Evolutionary conservation across 2,329 filamentous ascomycete genomes (phyloP), one percentile per base, ranked within the genome.

Genomic region (Geoglossum cookeanum): DNA sequence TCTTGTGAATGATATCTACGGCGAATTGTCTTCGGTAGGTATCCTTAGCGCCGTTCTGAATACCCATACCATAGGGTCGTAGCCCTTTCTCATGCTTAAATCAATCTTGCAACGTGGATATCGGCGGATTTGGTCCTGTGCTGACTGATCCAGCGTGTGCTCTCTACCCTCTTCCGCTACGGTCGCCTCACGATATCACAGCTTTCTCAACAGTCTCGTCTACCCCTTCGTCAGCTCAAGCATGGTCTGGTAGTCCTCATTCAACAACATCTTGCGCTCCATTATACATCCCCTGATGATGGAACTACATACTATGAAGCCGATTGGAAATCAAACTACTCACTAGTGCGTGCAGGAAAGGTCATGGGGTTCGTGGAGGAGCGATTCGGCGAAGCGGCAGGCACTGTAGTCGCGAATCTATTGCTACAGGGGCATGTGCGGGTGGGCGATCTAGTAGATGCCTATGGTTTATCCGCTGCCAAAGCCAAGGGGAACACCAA

Each of bases 11-110:
- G 89, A 96, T 68, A 78, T 87, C 59, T 91, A 92, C 70, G 92
- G 92, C 67, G 87, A 94, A 72, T 81, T 97, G 59, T 88, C 89
- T 61, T 87, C 88, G 68, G 91, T 96, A 85, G 66, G 84, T 6
- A 22, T 45, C 9, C 4, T 5, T 22, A 7, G n/a, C 15, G n/a
- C 17, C n/a, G n/a, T 4, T 42, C 13, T 42, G 39, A 3, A 42
- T 42, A 13, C 4, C 39, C 4, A 15, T n/a, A 15, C 11, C 33
- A 11, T 37, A 42, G 13, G 4, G 4, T 11, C 13, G 15, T n/a
- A 44, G 39, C 39, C 9, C n/a, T 22, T 45, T 22, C 15, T 22
- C 22, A 5, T 17, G 17, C 42, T 22, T 9, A 22, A 45, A 17
- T 13, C 9, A 22, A 2, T 7, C 9, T 6, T 6, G 42, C n/a